Evolutionary conservation across 805 yeast genomes (phyloP).

Genomic region (Yamadazyma phyllophila): DNA sequence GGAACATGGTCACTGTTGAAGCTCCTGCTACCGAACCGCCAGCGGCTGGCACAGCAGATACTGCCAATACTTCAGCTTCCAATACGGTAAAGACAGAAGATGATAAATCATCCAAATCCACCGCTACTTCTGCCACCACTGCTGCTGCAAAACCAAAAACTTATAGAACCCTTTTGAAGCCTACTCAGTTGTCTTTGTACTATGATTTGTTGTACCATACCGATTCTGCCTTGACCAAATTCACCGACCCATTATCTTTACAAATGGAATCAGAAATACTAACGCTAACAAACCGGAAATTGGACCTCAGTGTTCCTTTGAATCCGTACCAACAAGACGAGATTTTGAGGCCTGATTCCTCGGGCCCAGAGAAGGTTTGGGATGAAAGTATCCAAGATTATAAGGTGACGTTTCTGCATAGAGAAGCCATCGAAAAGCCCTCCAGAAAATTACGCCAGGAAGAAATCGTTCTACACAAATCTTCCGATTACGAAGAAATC

Average conservation of each 20-base stretch:
- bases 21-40: neutral
- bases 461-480: conserved; percentile 55
- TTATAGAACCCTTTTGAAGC: conserved; percentile 73
- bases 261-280: conserved; percentile 88
- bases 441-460: conserved; percentile 42
- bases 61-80: neutral
- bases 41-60: neutral
- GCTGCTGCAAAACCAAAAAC: conserved; percentile 56
- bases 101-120: neutral
- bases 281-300: conserved; percentile 71
- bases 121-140: neutral
- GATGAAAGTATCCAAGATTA: conserved; percentile 33
- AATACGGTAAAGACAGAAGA: neutral
- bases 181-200: conserved; percentile 77
- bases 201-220: conserved; percentile 84
- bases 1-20: conserved; percentile 40
- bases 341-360: conserved; percentile 47
- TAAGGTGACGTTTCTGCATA: conserved; percentile 28
- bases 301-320: conserved; percentile 70
- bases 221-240: conserved; percentile 68
- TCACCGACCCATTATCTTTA: conserved; percentile 75
- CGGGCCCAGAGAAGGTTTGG: conserved; percentile 46
- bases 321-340: conserved; percentile 58
- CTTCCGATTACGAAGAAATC: conserved; percentile 81
- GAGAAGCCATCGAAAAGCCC: conserved; percentile 29